Evolutionary conservation across 768 basidiomycete species (phyloP).

Genomic region (Tubosaeta sp.): DNA sequence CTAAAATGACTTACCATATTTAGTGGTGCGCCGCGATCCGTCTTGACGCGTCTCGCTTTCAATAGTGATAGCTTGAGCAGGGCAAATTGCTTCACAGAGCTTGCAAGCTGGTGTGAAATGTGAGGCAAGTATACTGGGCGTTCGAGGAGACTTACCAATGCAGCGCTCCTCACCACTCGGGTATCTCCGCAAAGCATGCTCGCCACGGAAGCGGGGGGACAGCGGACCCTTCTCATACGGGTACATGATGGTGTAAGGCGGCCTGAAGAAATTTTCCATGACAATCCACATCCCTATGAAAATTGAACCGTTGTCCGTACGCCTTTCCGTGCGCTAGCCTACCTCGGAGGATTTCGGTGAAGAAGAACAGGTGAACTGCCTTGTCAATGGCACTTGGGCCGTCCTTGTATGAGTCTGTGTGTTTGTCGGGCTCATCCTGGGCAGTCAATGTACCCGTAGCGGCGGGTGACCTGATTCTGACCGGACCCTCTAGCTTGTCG

Average conservation of each 20-base stretch:
- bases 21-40: slow-evolving; percentile 93
- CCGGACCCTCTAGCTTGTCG: slow-evolving; percentile 19
- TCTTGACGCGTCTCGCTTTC: slow-evolving; percentile 96
- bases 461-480: slow-evolving; percentile 30
- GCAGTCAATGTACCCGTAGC: slow-evolving; percentile 34
- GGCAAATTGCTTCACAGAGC: slow-evolving; percentile 98
- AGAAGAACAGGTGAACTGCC: slow-evolving; percentile 95
- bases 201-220: slow-evolving; percentile 96
- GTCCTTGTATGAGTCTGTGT: slow-evolving; percentile 63
- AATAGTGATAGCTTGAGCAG: slow-evolving; percentile 98
- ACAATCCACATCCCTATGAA: slow-evolving; percentile 95
- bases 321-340: slow-evolving; percentile 23
- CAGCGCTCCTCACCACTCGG: slow-evolving; percentile 98
- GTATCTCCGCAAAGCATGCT: slow-evolving; percentile 94
- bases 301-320: slow-evolving; percentile 7
- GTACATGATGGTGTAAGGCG: slow-evolving; percentile 98
- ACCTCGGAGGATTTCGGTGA: slow-evolving; percentile 98
- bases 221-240: slow-evolving; percentile 98
- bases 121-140: slow-evolving; percentile 4
- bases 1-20: slow-evolving; percentile 66
- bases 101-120: slow-evolving; percentile 72
- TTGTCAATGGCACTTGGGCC: slow-evolving; percentile 94
- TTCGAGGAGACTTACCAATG: slow-evolving; percentile 64
- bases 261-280: slow-evolving; percentile 84
- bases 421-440: slow-evolving; percentile 43